Evolutionary conservation across 2,329 filamentous ascomycete species (phyloP).

Genomic region (Phialocephala sp.): DNA sequence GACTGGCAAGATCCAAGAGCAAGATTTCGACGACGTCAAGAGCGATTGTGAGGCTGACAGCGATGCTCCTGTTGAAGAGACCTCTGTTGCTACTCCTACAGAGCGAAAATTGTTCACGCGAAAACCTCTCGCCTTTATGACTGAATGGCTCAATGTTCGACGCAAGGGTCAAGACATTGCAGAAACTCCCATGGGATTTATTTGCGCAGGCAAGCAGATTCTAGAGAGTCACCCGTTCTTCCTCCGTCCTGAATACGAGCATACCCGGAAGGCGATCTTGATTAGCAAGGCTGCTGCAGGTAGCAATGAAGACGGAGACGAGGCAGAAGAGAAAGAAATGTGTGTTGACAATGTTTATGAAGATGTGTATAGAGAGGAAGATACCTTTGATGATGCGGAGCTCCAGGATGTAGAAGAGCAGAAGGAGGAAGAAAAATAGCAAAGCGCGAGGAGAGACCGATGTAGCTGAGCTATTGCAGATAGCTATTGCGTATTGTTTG

Average conservation of each 20-base stretch:
- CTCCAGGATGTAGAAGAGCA: not conserved
- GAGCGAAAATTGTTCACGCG: slow-evolving; percentile 36
- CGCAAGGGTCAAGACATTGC: slow-evolving; percentile 62
- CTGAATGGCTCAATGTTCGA: slow-evolving; percentile 61
- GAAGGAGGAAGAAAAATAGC: not conserved
- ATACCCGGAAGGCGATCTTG: not conserved
- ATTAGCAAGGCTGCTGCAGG: not conserved
- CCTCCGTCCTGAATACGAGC: not conserved
- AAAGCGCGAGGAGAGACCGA: not conserved
- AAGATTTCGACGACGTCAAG: slow-evolving; percentile 17
- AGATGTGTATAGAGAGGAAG: not conserved
- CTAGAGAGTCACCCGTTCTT: slow-evolving; percentile 59
- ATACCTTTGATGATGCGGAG: slow-evolving; percentile 9
- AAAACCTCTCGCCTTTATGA: slow-evolving; percentile 53
- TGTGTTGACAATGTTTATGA: slow-evolving; percentile 13
- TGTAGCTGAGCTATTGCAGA: not conserved
- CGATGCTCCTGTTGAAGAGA: not conserved
- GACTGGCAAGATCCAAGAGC: slow-evolving; percentile 11
- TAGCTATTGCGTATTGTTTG: not conserved
- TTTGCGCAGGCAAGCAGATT: slow-evolving; percentile 49
- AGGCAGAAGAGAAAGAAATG: slow-evolving; percentile 7
- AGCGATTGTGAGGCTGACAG: not conserved
- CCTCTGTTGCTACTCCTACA: not conserved
- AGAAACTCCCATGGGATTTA: slow-evolving; percentile 61
- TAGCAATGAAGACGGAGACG: not conserved